Evolutionary conservation across 1,284 basidiomycete species (phyloP).

Genomic region (Cryptococcus sp.): DNA sequence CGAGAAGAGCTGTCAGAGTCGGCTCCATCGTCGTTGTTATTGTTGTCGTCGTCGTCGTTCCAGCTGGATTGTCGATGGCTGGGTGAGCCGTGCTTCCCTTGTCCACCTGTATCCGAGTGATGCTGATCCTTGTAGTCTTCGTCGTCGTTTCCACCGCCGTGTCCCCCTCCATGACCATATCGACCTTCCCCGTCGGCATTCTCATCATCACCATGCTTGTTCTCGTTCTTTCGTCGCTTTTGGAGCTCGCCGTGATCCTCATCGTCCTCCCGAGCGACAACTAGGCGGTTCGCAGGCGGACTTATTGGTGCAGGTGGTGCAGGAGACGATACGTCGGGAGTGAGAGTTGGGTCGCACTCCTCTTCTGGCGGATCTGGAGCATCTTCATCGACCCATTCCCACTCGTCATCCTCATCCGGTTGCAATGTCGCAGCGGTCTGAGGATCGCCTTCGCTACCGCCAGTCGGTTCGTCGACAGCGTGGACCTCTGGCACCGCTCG

Average conservation of each 20-base stretch:
- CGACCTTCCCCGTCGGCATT: not conserved
- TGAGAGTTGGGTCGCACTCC: too few species aligned
- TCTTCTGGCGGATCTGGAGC: not conserved
- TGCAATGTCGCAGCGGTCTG: not conserved
- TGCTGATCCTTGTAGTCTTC: not conserved
- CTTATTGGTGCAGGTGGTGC: too few species aligned
- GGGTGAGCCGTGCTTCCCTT: not conserved
- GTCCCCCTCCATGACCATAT: too few species aligned
- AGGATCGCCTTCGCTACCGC: too few species aligned
- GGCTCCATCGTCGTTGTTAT: not conserved
- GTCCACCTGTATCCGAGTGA: not conserved
- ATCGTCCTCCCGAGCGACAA: not conserved
- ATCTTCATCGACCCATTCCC: conserved; percentile 1
- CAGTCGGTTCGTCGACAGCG: too few species aligned
- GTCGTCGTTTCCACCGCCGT: not conserved
- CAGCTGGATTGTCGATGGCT: not conserved
- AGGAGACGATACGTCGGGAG: too few species aligned
- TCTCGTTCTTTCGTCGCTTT: conserved; percentile 3
- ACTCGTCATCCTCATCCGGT: not conserved
- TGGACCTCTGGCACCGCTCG: conserved; percentile 90
- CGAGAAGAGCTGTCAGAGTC: not conserved
- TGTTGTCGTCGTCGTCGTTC: not conserved
- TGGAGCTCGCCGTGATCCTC: not conserved
- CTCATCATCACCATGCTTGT: conserved; percentile 1
- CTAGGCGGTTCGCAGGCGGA: not conserved